These are phyloP conservation scores for Leonotis leonurus DNA, from an alignment of 257 asterid species.

Conservation along the genomic window DNA sequence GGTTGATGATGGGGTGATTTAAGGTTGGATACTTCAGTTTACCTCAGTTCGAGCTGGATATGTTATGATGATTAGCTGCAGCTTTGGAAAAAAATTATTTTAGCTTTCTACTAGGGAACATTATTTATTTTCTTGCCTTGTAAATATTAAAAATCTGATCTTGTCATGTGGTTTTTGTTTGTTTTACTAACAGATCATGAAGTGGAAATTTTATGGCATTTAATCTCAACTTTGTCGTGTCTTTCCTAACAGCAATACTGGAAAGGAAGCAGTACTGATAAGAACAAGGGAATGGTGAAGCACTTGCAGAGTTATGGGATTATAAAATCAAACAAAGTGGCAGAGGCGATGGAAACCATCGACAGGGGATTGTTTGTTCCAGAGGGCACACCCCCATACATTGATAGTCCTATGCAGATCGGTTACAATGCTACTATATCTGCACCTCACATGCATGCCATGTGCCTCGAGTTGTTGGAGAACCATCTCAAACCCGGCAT, in stretches of 20 bases:
- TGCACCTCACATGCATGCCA: conserved; percentile 98
- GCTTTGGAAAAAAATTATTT: not conserved
- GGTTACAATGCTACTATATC: conserved; percentile 91
- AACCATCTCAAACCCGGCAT: conserved; percentile 74
- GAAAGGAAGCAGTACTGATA: conserved; percentile 33
- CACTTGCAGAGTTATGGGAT: conserved; percentile 53
- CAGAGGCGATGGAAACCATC: conserved; percentile 61
- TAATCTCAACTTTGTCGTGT: conserved; percentile 29
- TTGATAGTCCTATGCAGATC: conserved; percentile 74
- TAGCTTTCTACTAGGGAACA: not conserved
- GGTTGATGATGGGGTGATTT: not conserved
- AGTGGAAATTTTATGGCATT: conserved; percentile 22
- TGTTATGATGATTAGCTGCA: not conserved
- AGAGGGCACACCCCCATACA: conserved; percentile 64
- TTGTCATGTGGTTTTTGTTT: conserved; percentile 3
- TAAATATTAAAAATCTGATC: not conserved
- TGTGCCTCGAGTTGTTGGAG: conserved; percentile 80
- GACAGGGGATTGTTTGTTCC: conserved; percentile 88
- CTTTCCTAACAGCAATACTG: conserved; percentile 44
- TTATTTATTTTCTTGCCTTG: not conserved
- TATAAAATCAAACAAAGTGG: conserved; percentile 49
- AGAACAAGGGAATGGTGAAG: conserved; percentile 58
- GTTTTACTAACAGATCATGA: conserved; percentile 22
- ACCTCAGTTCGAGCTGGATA: not conserved
- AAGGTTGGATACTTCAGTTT: not conserved